Conservation (phyloP, 306 rosid genomes). For the Vachellia pachyceras region DNA sequence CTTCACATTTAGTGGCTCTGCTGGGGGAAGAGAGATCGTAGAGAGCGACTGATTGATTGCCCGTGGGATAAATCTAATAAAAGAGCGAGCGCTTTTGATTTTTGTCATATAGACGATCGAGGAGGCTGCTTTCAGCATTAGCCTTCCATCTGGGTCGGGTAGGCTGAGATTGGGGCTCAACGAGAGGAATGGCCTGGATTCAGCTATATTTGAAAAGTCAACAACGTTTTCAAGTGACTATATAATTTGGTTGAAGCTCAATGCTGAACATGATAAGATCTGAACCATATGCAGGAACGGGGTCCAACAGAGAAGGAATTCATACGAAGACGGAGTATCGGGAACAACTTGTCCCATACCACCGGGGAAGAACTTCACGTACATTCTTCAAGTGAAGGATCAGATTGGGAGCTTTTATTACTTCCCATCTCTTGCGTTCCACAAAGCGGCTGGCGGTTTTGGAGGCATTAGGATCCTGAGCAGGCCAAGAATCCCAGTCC, state of each 20-base stretch:
- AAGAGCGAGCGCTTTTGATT: no score
- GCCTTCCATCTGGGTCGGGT: no score
- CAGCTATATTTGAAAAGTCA: no score
- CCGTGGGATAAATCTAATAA: no score
- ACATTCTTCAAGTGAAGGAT: constrained; percentile 95
- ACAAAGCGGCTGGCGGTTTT: constrained; percentile 97
- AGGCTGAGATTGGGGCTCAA: no score
- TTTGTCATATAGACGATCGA: no score
- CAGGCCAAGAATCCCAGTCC: constrained; percentile 93
- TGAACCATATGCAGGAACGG: constrained; percentile 63
- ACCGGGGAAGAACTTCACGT: constrained; percentile 86
- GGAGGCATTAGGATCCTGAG: constrained; percentile 96
- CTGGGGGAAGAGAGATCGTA: not conserved
- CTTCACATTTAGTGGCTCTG: not conserved
- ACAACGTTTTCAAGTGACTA: no score
- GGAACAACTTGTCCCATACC: constrained; percentile 99
- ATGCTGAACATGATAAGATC: not conserved
- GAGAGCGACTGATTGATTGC: not conserved
- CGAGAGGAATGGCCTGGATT: no score
- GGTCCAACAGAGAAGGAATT: constrained; percentile 86
- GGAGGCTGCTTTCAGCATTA: no score
- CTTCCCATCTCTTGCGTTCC: constrained; percentile 92
- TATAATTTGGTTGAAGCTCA: not conserved
- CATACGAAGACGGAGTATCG: constrained; percentile 81
- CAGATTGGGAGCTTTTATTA: constrained; percentile 95